phyloP scores from a whole-genome alignment of 2,329 filamentous ascomycete genomes.

The Dothideomycetes sp. region DNA sequence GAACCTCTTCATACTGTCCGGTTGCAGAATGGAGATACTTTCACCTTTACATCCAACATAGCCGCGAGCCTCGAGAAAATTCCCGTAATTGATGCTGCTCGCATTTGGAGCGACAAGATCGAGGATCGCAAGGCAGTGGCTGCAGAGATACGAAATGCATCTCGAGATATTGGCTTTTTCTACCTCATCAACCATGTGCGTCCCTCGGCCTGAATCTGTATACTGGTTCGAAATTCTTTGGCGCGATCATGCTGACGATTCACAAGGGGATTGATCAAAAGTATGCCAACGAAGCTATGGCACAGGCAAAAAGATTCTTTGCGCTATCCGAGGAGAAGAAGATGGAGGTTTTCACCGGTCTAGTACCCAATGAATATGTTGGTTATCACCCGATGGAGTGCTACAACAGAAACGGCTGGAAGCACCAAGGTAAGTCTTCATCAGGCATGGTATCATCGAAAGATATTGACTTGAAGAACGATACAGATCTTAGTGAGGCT shows the following conservation, averaged over 20 bases:
- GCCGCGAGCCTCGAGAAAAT: too few species aligned
- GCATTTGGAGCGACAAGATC: constrained; percentile 29
- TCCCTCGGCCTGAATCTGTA: too few species aligned
- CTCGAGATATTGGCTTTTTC: constrained; percentile 38
- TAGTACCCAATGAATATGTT: constrained; percentile 29
- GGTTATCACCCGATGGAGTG: constrained; percentile 26
- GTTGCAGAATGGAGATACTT: too few species aligned
- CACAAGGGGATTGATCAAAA: constrained; percentile 27
- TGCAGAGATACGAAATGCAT: constrained; percentile 32
- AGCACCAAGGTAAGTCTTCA: not conserved
- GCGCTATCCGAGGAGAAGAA: constrained; percentile 36
- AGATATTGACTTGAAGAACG: not conserved
- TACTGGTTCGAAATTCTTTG: too few species aligned
- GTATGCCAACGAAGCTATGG: constrained; percentile 13
- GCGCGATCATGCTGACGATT: too few species aligned
- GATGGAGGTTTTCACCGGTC: constrained; percentile 37
- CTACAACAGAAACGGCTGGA: not conserved
- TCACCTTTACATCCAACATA: too few species aligned
- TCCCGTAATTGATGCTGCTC: constrained; percentile 35
- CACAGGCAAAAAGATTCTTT: constrained; percentile 30
- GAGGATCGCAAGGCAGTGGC: constrained; percentile 33
- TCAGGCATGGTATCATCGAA: not conserved
- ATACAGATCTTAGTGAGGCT: constrained; percentile 20
- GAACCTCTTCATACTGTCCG: too few species aligned
- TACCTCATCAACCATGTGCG: constrained; percentile 26